Percentiles rank a stretch among this genome's conserved stretches.
phyloP scores from a whole-genome alignment of 2,329 filamentous ascomycete species.

The Pseudogymnoascus verrucosus region DNA sequence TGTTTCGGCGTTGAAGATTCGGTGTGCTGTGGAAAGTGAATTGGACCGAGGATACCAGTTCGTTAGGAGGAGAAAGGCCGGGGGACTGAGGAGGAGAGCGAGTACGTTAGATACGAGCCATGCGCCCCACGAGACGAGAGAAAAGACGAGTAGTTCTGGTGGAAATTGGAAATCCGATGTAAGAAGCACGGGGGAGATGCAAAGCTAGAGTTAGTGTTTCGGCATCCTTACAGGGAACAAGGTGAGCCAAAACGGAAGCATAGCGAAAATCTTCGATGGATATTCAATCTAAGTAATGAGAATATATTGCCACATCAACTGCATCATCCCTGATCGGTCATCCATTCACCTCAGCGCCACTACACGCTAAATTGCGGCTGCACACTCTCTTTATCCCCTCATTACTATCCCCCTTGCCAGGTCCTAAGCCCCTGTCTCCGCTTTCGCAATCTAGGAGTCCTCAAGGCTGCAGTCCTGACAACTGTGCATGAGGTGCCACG shows the following conservation, averaged over 20 bases:
- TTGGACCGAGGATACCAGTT: conserved; percentile 79
- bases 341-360: not conserved
- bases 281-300: not conserved
- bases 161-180: conserved; percentile 16
- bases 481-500: not conserved
- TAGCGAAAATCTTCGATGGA: conserved; percentile 3
- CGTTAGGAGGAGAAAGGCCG: conserved; percentile 48
- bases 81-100: conserved; percentile 26
- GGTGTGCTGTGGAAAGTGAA: conserved; percentile 81
- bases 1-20: conserved; percentile 69
- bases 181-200: not conserved
- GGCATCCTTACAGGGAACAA: not conserved
- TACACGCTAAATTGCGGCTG: not conserved
- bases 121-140: conserved; percentile 20
- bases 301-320: conserved; percentile 2
- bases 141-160: conserved; percentile 24
- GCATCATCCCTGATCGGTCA: not conserved
- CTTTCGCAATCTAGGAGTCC: not conserved
- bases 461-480: not conserved
- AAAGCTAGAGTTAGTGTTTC: conserved; percentile 1
- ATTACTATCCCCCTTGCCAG: not conserved
- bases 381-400: not conserved
- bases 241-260: conserved; percentile 4
- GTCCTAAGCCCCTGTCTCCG: not conserved
- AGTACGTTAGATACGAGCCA: conserved; percentile 25